Base-by-base conservation (phyloP, 495 filamentous ascomycete genomes). In the Aspergillus mulundensis region DNA sequence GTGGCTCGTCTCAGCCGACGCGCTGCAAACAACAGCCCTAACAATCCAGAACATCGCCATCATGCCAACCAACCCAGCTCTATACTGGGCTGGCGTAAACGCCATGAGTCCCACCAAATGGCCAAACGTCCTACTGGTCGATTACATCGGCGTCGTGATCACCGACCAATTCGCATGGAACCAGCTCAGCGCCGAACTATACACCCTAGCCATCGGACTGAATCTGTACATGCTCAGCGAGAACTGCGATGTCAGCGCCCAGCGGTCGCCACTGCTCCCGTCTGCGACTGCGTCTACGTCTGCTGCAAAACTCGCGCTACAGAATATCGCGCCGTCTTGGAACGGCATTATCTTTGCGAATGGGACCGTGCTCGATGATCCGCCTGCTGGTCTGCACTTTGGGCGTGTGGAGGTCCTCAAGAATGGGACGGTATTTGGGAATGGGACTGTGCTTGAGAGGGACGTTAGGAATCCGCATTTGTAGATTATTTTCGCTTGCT, bases 321-420 rank as follows among this genome's bases (percentile, higher is more conserved):
- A 18, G 15, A 41, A 23, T 4, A 19, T 40, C 25, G 16, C 38
- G 1, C 46, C 24, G 15, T 1, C 16, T 10, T 57, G 46, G 54
- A 57, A 57, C 18, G 54, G 54, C 1, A 50, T 57, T 24, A 57
- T 57, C 20, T 57, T 57, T 44, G 54, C 54, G 19, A 57, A 57
- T 25, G 54, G 54, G 18, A 57, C 46, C 10, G 28, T 57, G n/a
- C 3, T 50, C 16, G 54, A 57, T 32, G 16, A 40, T 7, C 38
- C 46, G 5, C 54, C 54, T 1, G 0, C 0, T 0, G 16, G 25
- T 24, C 5, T 57, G 12, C 54, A 57, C 20, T 20, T 36, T 30
- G 54, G 54, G 1, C 54, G 54, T 39, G 39, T 48, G 12, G 54
- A 28, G n/a, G 39, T 44, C 18, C 16, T 57, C 16, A 57, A 45